Conservation (phyloP, 768 basidiomycete genomes). For the Gymnopilus dilepis region DNA sequence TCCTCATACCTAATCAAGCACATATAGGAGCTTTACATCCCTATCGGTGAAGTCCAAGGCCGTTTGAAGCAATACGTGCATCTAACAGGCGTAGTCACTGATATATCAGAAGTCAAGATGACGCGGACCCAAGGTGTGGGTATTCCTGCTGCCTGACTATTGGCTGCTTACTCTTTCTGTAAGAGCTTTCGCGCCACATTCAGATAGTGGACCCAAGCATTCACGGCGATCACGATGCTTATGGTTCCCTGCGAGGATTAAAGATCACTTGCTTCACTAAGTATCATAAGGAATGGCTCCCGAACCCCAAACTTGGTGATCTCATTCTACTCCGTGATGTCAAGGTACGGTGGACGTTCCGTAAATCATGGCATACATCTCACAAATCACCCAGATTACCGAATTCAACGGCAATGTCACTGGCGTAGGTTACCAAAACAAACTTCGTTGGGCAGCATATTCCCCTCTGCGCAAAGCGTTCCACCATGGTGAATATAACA, state of each 20-base stretch:
- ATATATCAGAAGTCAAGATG: conserved; percentile 17
- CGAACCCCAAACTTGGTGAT: conserved; percentile 51
- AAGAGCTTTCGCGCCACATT: conserved; percentile 55
- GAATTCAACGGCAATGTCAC: conserved; percentile 33
- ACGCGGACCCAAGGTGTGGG: conserved; percentile 32
- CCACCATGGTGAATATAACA: conserved; percentile 42
- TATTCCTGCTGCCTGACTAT: not conserved
- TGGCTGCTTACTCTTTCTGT: not conserved
- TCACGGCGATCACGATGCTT: conserved; percentile 30
- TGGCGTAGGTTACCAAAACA: conserved; percentile 53
- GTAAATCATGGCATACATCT: not conserved
- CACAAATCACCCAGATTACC: conserved; percentile 38
- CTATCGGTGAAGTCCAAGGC: conserved; percentile 15
- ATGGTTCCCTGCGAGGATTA: conserved; percentile 30
- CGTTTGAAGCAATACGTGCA: conserved; percentile 16
- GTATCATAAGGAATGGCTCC: conserved; percentile 53
- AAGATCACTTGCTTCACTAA: conserved; percentile 59
- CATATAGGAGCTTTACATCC: conserved; percentile 24
- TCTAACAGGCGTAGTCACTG: conserved; percentile 31
- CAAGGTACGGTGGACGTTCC: conserved; percentile 42
- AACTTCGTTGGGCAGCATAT: conserved; percentile 61
- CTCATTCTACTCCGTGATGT: conserved; percentile 55
- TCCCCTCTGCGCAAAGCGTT: conserved; percentile 43
- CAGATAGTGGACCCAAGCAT: conserved; percentile 59
- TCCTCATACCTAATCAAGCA: not conserved